Evolutionary conservation across 495 filamentous ascomycete species (phyloP).

Genomic region (Penicillium steckii): DNA sequence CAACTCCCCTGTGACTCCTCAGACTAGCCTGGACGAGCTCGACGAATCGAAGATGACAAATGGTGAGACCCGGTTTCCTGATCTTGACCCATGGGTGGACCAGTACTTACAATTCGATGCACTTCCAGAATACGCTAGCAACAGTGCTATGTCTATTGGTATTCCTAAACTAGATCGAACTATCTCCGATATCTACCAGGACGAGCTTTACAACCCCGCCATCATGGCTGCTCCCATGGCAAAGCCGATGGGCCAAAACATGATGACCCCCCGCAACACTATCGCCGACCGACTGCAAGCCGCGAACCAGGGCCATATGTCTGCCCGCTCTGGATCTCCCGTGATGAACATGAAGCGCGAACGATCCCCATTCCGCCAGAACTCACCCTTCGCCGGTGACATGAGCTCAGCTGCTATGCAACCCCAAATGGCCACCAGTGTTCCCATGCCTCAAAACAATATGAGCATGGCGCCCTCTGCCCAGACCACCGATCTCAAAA

Average conservation of each 20-base stretch:
- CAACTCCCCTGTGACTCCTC: conserved; percentile 58
- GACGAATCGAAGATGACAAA: conserved; percentile 46
- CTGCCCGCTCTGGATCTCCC: conserved; percentile 58
- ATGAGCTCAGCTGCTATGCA: conserved; percentile 29
- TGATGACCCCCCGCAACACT: conserved; percentile 57
- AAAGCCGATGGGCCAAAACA: conserved; percentile 40
- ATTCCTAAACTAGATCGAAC: conserved; percentile 83
- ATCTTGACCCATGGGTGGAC: conserved; percentile 54
- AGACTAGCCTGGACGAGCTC: conserved; percentile 52
- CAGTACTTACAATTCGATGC: conserved; percentile 59
- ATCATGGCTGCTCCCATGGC: conserved; percentile 50
- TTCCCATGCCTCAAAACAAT: conserved; percentile 36
- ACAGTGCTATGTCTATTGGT: conserved; percentile 35
- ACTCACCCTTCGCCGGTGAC: conserved; percentile 62
- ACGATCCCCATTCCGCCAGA: conserved; percentile 78
- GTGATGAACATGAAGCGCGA: conserved; percentile 57
- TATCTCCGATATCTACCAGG: conserved; percentile 79
- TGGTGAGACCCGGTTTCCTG: conserved; percentile 51
- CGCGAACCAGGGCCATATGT: conserved; percentile 71
- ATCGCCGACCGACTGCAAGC: conserved; percentile 75
- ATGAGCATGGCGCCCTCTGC: conserved; percentile 27
- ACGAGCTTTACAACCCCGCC: conserved; percentile 78
- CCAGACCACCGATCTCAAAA: conserved; percentile 58
- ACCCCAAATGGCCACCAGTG: conserved; percentile 39
- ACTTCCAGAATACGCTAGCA: conserved; percentile 44